Evolutionary conservation across 116 monocot species (phyloP), one percentile per base, ranked within the genome.

Genomic region (Trichopus zeylanicus): DNA sequence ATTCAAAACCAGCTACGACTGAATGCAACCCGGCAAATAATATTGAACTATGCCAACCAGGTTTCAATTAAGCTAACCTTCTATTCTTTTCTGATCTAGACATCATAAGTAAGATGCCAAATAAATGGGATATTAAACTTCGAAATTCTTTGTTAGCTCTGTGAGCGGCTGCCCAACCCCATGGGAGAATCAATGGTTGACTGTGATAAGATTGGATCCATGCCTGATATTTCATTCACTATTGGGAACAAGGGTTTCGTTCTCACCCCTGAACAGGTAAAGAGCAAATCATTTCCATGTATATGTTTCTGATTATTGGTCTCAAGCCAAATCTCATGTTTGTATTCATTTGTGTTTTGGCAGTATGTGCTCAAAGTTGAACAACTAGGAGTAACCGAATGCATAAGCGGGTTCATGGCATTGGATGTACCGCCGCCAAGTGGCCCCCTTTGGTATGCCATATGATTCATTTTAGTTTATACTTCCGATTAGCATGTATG

Each of bases 141-240:
- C 37, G n/a, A 42, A 42, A 16, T 42, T 9, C 21, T 9, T 47
- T 71, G 57, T 5, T 56, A 92, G 92, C 67, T 92, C 6, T 92
- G 92, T 55, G 92, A 88, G 49, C 75, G 60, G 18, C 59, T 87
- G 23, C 92, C 92, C 29, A 92, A 79, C 67, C 87, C 92, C 15
- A 61, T 57, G 57, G 93, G 84, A 66, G 82, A 82, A 65, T 84
- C 93, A 48, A 60, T 70, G 11, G 76, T 93, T 5, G 74, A 74
- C 29, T 88, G 88, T 47, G 56, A 72, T 56, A 38, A 77, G 61
- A 63, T 88, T 48, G 46, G 71, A 26, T 73, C 37, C 51, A 71
- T 93, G 84, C 88, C 84, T 20, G 30, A 88, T 52, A 48, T 93
- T 66, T 65, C 84, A 3, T 93, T 88, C 60, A 88, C 88, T n/a